Conservation (phyloP, 352 stramenopile genomes). For the Pythium vanterpoolii region DNA sequence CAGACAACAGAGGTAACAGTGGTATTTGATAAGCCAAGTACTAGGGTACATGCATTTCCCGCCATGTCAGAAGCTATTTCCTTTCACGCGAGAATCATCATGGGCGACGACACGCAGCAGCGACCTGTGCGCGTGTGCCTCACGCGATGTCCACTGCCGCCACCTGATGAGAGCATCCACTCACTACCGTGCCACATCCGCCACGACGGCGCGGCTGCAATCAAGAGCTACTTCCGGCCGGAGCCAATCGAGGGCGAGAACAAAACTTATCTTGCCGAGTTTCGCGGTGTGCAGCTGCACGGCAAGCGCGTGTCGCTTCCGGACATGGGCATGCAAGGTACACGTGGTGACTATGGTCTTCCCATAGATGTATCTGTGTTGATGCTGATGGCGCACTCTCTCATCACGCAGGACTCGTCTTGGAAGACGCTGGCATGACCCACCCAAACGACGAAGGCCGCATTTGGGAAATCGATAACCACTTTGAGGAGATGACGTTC, state of each 20-base stretch:
- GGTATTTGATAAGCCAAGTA: not conserved
- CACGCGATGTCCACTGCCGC: slow-evolving; percentile 67
- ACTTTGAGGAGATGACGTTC: slow-evolving; percentile 68
- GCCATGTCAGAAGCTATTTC: not conserved
- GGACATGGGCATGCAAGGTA: slow-evolving; percentile 40
- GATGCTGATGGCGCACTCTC: slow-evolving; percentile 1
- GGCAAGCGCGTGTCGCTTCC: slow-evolving; percentile 41
- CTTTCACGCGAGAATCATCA: slow-evolving; percentile 1
- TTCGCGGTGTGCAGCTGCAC: slow-evolving; percentile 65
- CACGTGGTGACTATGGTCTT: not conserved
- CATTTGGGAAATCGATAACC: slow-evolving; percentile 74
- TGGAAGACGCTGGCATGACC: slow-evolving; percentile 58
- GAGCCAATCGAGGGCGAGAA: slow-evolving; percentile 27
- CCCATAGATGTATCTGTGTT: not conserved
- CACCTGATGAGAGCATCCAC: slow-evolving; percentile 56
- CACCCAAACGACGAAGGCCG: slow-evolving; percentile 57
- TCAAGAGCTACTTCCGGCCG: slow-evolving; percentile 75
- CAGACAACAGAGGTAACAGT: not conserved
- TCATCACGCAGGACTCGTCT: slow-evolving; percentile 38
- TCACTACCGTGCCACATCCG: slow-evolving; percentile 75
- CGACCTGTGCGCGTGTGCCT: slow-evolving; percentile 49
- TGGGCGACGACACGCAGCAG: slow-evolving; percentile 19
- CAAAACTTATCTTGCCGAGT: slow-evolving; percentile 39
- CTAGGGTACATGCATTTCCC: slow-evolving; percentile 5
- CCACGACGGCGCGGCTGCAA: slow-evolving; percentile 51